These are phyloP conservation scores for Beauveria sp. DNA, from an alignment of 2,329 filamentous ascomycete species.

Conservation along the genomic window DNA sequence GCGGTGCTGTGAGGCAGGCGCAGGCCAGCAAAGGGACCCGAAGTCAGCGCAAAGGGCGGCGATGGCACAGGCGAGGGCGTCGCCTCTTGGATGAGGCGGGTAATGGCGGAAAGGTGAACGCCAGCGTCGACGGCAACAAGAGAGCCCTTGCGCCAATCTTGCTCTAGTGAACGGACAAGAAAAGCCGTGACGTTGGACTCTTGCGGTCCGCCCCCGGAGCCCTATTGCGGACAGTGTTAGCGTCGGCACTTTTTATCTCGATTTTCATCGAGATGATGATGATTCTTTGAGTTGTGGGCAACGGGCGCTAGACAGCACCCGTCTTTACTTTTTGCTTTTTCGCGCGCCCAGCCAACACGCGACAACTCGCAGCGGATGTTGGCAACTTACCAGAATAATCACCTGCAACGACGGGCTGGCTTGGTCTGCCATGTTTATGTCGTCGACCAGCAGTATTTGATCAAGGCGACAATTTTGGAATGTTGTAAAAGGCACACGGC, in stretches of 20 bases:
- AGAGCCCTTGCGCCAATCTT: slow-evolving; percentile 75
- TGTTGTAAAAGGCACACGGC: background rate
- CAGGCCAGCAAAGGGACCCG: slow-evolving; percentile 75
- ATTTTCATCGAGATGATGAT: no score
- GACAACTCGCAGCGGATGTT: background rate
- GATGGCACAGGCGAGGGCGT: slow-evolving; percentile 28
- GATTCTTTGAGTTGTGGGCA: background rate
- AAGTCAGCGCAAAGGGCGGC: slow-evolving; percentile 45
- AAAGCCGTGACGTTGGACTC: slow-evolving; percentile 89
- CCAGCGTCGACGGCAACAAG: slow-evolving; percentile 91
- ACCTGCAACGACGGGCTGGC: slow-evolving; percentile 56
- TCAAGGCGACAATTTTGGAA: background rate
- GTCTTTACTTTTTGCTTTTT: background rate
- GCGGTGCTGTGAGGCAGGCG: slow-evolving; percentile 59
- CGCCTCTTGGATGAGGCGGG: slow-evolving; percentile 62
- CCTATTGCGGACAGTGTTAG: slow-evolving; percentile 42
- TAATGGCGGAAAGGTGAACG: slow-evolving; percentile 78
- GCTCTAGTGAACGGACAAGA: slow-evolving; percentile 72
- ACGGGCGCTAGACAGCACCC: slow-evolving; percentile 4
- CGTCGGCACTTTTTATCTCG: background rate
- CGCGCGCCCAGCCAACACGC: background rate
- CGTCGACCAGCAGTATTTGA: background rate
- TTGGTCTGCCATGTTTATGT: slow-evolving; percentile 20
- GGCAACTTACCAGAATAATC: slow-evolving; percentile 60
- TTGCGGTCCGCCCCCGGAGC: slow-evolving; percentile 78